These are phyloP conservation scores for Pilobolus umbonatus DNA, from an alignment of 192 early-diverging fungal species.

Conservation along the genomic window DNA sequence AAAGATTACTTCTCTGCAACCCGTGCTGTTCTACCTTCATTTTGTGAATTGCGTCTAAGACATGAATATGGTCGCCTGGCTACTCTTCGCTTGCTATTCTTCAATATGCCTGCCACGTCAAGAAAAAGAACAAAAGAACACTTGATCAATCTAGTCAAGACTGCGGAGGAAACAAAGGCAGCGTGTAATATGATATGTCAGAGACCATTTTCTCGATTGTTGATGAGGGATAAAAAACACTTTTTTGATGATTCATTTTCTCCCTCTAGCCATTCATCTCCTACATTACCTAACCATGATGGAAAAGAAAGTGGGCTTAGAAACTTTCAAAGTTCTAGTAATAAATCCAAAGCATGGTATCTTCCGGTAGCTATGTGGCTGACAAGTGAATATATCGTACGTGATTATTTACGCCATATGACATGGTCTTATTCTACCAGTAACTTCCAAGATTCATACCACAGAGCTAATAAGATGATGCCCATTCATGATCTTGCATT, in stretches of 20 bases:
- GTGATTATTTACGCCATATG: constrained; percentile 44
- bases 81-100: constrained; percentile 23
- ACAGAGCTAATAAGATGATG: constrained; percentile 33
- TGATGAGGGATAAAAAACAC: constrained; percentile 41
- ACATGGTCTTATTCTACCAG: constrained; percentile 44
- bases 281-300: neutral
- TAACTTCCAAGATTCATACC: constrained; percentile 25
- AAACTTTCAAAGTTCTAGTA: neutral
- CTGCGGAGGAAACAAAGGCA: neutral
- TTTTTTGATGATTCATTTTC: constrained; percentile 1
- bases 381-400: constrained; percentile 37
- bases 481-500: constrained; percentile 52
- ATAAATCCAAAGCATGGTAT: constrained; percentile 25
- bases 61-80: constrained; percentile 31
- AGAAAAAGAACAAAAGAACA: neutral
- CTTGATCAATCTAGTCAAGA: constrained; percentile 1
- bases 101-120: constrained; percentile 19
- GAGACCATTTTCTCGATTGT: constrained; percentile 37
- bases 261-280: neutral
- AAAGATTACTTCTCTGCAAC: constrained; percentile 15
- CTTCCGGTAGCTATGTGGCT: constrained; percentile 21
- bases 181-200: constrained; percentile 26
- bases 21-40: constrained; percentile 15
- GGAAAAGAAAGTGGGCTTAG: neutral
- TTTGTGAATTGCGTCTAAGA: constrained; percentile 30